Evolutionary conservation across 129 eudicot species (phyloP).

Genomic region (Logfia minima): DNA sequence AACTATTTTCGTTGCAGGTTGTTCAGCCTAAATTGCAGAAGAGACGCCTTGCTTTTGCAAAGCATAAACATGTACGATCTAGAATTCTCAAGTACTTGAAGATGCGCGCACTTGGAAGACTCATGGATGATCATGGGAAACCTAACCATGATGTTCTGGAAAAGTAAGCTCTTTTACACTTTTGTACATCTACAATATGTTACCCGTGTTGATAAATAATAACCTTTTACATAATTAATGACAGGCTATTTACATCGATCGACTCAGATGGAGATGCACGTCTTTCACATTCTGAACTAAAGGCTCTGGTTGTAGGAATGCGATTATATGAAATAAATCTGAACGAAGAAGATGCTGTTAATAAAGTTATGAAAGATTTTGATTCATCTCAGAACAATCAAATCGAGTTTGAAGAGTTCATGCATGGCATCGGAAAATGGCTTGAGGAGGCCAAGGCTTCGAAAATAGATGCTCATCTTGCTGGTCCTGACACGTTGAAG

Average conservation of each 20-base stretch:
- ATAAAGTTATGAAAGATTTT: conserved; percentile 70
- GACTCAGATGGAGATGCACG: conserved; percentile 43
- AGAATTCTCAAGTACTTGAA: conserved; percentile 56
- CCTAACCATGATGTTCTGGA: conserved; percentile 50
- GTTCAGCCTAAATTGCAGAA: conserved; percentile 74
- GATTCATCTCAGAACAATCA: conserved; percentile 49
- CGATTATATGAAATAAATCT: conserved; percentile 58
- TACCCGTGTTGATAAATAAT: neutral
- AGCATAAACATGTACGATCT: conserved; percentile 72
- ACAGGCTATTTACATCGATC: conserved; percentile 60
- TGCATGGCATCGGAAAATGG: conserved; percentile 56
- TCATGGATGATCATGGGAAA: conserved; percentile 49
- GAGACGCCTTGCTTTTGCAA: conserved; percentile 67
- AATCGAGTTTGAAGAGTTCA: conserved; percentile 45
- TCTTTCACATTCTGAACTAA: conserved; percentile 60
- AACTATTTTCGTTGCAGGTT: conserved; percentile 39
- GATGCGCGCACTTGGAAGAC: conserved; percentile 58
- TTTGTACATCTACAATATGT: neutral
- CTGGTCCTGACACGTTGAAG: conserved; percentile 55
- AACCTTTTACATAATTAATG: conserved; percentile 15
- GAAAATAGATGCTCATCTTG: conserved; percentile 21
- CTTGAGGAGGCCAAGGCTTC: conserved; percentile 53
- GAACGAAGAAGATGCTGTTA: conserved; percentile 59
- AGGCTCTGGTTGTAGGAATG: conserved; percentile 71
- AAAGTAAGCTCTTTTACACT: conserved; percentile 43